Evolutionary conservation across 495 filamentous ascomycete species (phyloP).

Genomic region (Alectoria sarmentosa): DNA sequence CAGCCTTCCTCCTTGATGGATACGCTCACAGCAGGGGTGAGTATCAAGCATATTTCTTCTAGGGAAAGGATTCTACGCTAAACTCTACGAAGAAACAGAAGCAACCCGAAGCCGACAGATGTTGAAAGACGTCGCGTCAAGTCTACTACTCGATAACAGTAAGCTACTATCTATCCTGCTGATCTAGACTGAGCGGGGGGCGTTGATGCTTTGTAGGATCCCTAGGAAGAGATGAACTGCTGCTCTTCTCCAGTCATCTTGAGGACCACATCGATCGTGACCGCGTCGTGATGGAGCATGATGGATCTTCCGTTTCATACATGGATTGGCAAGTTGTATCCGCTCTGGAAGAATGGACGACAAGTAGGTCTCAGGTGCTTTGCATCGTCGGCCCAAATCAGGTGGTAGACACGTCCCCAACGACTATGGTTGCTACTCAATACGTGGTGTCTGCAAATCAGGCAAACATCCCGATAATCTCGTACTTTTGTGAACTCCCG

Average conservation of each 20-base stretch:
- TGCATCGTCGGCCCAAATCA: slow-evolving; percentile 35
- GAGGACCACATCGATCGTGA: slow-evolving; percentile 39
- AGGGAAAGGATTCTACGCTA: neutral
- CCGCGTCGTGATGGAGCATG: slow-evolving; percentile 34
- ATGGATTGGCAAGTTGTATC: slow-evolving; percentile 33
- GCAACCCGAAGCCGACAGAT: neutral
- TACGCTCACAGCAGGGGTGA: neutral
- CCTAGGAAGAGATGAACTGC: slow-evolving; percentile 33
- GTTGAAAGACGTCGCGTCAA: neutral
- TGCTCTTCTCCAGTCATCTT: slow-evolving; percentile 38
- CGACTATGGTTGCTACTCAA: slow-evolving; percentile 36
- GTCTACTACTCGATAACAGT: neutral
- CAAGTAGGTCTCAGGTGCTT: slow-evolving; percentile 35
- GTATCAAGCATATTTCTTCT: neutral
- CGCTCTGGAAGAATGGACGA: slow-evolving; percentile 37
- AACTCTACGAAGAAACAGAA: neutral
- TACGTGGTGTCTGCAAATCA: slow-evolving; percentile 35
- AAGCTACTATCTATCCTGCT: neutral
- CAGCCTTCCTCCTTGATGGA: neutral
- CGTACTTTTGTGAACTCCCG: slow-evolving; percentile 39
- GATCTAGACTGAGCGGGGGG: neutral
- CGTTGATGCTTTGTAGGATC: neutral
- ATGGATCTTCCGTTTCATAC: slow-evolving; percentile 28
- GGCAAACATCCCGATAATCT: slow-evolving; percentile 36
- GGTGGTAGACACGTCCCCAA: slow-evolving; percentile 29